A percentile compares a stretch with the other conserved stretches of the same genome.
phyloP scores from a whole-genome alignment of 805 yeast species.

The Schwanniomyces vanrijiae region DNA sequence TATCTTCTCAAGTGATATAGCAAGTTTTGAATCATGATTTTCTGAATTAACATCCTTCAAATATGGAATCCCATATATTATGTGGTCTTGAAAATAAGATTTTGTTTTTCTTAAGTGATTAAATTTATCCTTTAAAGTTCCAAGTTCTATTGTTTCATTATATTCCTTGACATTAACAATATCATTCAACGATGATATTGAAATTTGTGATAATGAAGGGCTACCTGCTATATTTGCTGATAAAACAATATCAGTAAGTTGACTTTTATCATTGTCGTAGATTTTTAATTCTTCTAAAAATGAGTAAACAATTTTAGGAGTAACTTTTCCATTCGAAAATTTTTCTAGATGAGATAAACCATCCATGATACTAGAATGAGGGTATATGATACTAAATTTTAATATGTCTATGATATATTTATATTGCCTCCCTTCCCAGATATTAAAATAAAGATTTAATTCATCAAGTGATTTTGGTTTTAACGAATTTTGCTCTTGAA shows the following conservation, averaged over 20 bases:
- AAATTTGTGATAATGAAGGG: conserved; percentile 11
- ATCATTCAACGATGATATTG: conserved; percentile 19
- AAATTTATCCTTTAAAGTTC: conserved; percentile 22
- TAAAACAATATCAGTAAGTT: conserved; percentile 25
- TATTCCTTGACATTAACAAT: conserved; percentile 8
- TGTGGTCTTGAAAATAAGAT: conserved; percentile 25
- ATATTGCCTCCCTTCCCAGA: conserved; percentile 32
- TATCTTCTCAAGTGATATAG: conserved; percentile 36
- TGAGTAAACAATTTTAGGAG: conserved; percentile 9
- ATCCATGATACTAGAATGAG: conserved; percentile 22
- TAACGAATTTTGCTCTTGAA: conserved; percentile 12
- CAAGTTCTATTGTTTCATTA: not conserved
- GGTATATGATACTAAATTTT: conserved; percentile 31
- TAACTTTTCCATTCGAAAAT: conserved; percentile 4
- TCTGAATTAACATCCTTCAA: not conserved
- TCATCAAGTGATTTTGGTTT: conserved; percentile 21
- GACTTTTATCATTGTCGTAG: conserved; percentile 20
- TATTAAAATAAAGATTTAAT: conserved; percentile 22
- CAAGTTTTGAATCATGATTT: conserved; percentile 14
- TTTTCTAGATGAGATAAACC: conserved; percentile 7
- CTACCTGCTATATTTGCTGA: conserved; percentile 28
- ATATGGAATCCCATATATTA: conserved; percentile 30
- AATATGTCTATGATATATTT: conserved; percentile 23
- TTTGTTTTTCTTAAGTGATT: conserved; percentile 26
- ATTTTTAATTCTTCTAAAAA: conserved; percentile 20